These are phyloP conservation scores for Zygoascus flipseniorum DNA, from an alignment of 805 yeast species.

Conservation along the genomic window DNA sequence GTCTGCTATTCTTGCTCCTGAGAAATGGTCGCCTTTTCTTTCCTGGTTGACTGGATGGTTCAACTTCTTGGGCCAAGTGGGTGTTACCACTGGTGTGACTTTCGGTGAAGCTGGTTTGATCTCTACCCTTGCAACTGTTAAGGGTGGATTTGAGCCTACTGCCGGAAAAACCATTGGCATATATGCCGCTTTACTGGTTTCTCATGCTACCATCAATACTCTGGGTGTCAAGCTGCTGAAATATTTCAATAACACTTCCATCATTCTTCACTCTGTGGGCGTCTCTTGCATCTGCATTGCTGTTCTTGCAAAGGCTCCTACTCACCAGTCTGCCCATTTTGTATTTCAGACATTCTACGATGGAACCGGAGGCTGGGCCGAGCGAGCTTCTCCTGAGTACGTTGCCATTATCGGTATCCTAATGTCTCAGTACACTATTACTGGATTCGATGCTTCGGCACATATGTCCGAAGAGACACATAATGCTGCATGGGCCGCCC, in stretches of 20 bases:
- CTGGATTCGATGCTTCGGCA: constrained; percentile 63
- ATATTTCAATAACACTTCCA: constrained; percentile 51
- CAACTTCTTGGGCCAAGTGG: constrained; percentile 19
- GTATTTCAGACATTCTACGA: constrained; percentile 14
- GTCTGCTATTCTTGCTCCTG: constrained; percentile 33
- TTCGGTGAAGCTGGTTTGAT: constrained; percentile 16
- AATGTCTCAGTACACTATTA: constrained; percentile 52
- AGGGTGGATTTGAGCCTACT: constrained; percentile 12
- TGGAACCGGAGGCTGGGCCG: constrained; percentile 29
- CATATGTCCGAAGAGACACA: constrained; percentile 68
- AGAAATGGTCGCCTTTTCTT: constrained; percentile 16
- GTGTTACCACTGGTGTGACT: constrained; percentile 15
- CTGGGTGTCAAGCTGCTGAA: constrained; percentile 52
- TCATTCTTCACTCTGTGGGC: constrained; percentile 44
- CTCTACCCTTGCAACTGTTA: constrained; percentile 11
- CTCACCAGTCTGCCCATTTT: constrained; percentile 25
- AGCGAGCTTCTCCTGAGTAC: constrained; percentile 16
- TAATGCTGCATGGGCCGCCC: constrained; percentile 54
- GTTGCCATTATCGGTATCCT: constrained; percentile 17
- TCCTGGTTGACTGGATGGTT: constrained; percentile 23
- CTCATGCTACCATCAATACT: constrained; percentile 47
- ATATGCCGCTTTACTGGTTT: constrained; percentile 49
- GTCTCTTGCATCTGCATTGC: constrained; percentile 36
- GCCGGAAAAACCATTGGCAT: constrained; percentile 27
- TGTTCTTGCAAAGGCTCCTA: constrained; percentile 22